Percentiles rank a stretch among this genome's conserved stretches.
These are phyloP conservation scores for Pleurostoma richardsiae DNA, from an alignment of 2,329 filamentous ascomycete species.

Conservation along the genomic window DNA sequence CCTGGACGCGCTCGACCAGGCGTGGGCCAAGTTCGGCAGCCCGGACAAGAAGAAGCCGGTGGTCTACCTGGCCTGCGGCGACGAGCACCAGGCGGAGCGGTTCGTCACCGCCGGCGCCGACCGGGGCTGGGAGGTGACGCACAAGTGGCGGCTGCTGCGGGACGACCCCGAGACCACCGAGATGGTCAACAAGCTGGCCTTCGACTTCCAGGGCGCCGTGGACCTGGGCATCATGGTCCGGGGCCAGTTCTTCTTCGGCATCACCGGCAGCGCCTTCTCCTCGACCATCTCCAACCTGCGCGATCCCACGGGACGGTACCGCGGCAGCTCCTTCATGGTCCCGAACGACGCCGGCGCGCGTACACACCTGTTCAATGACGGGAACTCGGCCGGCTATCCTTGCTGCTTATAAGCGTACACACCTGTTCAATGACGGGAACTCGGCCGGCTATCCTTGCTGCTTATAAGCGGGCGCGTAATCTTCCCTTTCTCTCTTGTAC, in stretches of 20 bases:
- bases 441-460: constrained; percentile 19
- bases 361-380: constrained; percentile 21
- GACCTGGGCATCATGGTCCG: constrained; percentile 21
- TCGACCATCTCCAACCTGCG: constrained; percentile 17
- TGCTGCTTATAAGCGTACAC: constrained; percentile 20
- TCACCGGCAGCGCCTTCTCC: constrained; percentile 21
- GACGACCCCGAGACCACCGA: constrained; percentile 11
- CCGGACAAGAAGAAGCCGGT: constrained; percentile 15
- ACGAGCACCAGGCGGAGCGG: constrained; percentile 21
- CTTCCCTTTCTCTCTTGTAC: no score
- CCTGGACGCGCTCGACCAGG: constrained; percentile 25
- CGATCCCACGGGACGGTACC: constrained; percentile 20
- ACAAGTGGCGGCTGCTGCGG: constrained; percentile 23
- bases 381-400: constrained; percentile 17
- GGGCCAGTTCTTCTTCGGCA: constrained; percentile 20
- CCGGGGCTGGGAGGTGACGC: constrained; percentile 26
- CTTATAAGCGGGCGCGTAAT: constrained; percentile 9
- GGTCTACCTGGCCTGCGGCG: constrained; percentile 28
- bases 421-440: constrained; percentile 21
- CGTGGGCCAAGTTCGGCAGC: constrained; percentile 19
- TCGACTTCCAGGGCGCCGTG: constrained; percentile 22
- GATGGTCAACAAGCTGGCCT: constrained; percentile 15
- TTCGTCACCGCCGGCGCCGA: constrained; percentile 19
- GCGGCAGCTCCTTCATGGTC: constrained; percentile 17
- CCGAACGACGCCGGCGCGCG: constrained; percentile 17